phyloP scores from a whole-genome alignment of 306 rosid genomes.

The Acmispon strigosus region DNA sequence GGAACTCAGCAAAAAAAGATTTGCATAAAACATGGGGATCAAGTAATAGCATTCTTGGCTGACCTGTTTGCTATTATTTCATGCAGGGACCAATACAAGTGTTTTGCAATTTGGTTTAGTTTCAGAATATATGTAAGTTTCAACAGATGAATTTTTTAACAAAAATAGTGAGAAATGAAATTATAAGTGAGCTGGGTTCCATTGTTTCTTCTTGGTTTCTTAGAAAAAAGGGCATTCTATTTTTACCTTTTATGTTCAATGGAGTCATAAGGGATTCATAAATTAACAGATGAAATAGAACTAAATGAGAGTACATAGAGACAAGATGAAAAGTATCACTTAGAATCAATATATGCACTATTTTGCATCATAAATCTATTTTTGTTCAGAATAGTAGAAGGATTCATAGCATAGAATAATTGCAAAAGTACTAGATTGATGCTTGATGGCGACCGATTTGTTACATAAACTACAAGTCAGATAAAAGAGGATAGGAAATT shows the following conservation, averaged over 20 bases:
- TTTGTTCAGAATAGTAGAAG: not conserved
- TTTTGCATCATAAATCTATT: not conserved
- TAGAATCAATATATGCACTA: not conserved
- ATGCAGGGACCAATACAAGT: not conserved
- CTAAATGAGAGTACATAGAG: too few species aligned
- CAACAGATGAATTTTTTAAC: not conserved
- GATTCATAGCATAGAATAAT: not conserved
- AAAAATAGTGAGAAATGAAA: not conserved
- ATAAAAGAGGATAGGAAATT: slow-evolving; percentile 19
- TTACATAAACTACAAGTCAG: slow-evolving; percentile 13
- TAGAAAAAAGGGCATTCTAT: not conserved
- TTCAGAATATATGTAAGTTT: not conserved
- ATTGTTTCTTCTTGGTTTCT: not conserved
- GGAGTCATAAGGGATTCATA: not conserved
- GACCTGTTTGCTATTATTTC: not conserved
- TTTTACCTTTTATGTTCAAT: not conserved
- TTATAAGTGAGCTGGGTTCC: not conserved
- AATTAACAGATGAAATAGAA: too few species aligned
- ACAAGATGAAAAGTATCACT: not conserved
- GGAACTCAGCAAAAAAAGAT: not conserved
- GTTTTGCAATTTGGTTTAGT: not conserved
- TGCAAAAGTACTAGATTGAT: not conserved
- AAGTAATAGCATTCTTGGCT: not conserved
- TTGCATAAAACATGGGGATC: not conserved
- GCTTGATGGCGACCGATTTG: not conserved